A percentile compares a stretch with the other conserved stretches of the same genome.
Conservation (phyloP, 441 rosid genomes). For the Croton setiger region DNA sequence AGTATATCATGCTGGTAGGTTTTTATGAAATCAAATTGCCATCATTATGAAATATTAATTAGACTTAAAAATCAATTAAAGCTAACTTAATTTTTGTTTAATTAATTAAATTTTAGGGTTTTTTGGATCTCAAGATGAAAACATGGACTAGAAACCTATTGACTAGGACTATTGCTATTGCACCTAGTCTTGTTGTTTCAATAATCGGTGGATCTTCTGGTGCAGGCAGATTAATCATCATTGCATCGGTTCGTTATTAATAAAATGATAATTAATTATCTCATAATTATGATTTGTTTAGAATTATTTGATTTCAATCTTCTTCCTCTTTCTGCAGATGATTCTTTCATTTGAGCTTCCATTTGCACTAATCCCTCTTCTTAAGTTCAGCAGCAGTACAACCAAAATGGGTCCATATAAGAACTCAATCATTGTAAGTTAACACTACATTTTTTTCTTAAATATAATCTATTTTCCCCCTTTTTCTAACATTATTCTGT, state of each 20-base stretch:
- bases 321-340: background rate
- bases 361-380: background rate
- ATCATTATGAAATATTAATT: no score
- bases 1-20: slow-evolving; percentile 1
- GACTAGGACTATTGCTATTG: slow-evolving; percentile 1
- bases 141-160: slow-evolving; percentile 2
- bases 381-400: slow-evolving; percentile 39
- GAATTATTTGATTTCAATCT: background rate
- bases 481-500: background rate
- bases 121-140: slow-evolving; percentile 8
- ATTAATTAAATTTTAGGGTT: background rate
- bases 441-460: no score
- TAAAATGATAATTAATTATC: background rate
- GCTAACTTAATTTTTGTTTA: background rate
- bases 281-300: background rate
- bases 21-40: background rate
- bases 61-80: background rate
- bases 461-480: background rate
- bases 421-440: slow-evolving; percentile 53
- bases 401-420: slow-evolving; percentile 77
- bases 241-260: slow-evolving; percentile 1
- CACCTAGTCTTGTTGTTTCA: background rate
- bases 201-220: slow-evolving; percentile 1
- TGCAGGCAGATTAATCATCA: slow-evolving; percentile 4
- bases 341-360: slow-evolving; percentile 2